Evolutionary conservation across 164 flowering plant genomes (phyloP), one percentile per base, ranked within the genome.

Genomic region (Macadamia tetraphylla): DNA sequence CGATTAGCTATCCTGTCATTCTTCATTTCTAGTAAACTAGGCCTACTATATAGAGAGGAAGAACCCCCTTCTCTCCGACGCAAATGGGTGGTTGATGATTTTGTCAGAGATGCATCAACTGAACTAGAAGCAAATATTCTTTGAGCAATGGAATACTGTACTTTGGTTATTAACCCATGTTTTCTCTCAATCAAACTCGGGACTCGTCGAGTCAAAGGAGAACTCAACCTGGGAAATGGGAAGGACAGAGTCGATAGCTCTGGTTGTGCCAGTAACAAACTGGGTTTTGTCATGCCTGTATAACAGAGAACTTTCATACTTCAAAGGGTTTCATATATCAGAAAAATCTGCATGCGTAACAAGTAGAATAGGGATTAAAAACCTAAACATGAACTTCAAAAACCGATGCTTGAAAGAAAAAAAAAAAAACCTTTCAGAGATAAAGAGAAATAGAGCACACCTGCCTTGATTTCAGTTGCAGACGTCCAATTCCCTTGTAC

Each of bases 11-110:
- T 60, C 71, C 78, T 85, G 43, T 90, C 96, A 48, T 87, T 89
- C 77, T 86, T 91, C 92, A 88, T 91, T 44, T 91, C 84, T n/a
- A 75, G 71, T 74, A 94, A 85, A 75, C 94, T 90, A 56, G 98
- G 96, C 67, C 90, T 91, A 72, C 77, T 69, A 74, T 86, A 90
- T 58, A 91, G 81, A 43, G 97, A 86, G 6, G 89, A 70, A 29
- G 88, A 70, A 23, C 77, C 74, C 8, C 74, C 77, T 66, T 70
- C 80, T 43, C 78, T 82, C 59, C 64, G 62, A 48, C 72, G 75
- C 68, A 60, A 62, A 35, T 72, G 74, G 32, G 23, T 56, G 32
- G 72, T 63, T n/a, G 74, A 72, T 17, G 73, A 40, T 60, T 73
- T 82, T 51, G 79, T 65, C 23, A 60, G 70, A 48, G 81, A 55